A percentile compares a stretch with the other conserved stretches of the same genome.
These are phyloP conservation scores for Carex littledalei DNA, from an alignment of 176 grass and related monocot genomes.

Conservation along the genomic window DNA sequence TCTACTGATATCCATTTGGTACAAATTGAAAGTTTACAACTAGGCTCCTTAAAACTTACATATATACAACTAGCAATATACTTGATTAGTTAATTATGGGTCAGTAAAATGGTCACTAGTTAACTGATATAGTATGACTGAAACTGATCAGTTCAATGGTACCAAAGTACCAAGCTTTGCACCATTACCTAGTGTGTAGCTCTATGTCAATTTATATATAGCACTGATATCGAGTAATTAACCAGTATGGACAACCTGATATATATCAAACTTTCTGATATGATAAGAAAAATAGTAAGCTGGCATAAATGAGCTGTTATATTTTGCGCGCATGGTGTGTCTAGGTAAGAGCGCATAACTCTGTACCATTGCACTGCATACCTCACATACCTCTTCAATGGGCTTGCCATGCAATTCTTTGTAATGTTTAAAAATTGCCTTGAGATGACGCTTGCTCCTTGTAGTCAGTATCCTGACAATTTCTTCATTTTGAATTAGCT, in stretches of 20 bases:
- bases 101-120: too few relatives aligned
- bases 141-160: background rate
- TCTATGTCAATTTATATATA: too few relatives aligned
- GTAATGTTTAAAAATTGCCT: slow-evolving; percentile 56
- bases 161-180: background rate
- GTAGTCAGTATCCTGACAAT: slow-evolving; percentile 56
- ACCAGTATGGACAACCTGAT: background rate
- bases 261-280: background rate
- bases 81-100: background rate
- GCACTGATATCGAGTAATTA: background rate
- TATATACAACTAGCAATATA: background rate
- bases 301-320: background rate
- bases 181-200: background rate
- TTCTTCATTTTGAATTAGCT: slow-evolving; percentile 33
- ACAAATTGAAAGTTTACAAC: background rate
- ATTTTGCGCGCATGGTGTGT: background rate
- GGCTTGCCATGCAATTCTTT: slow-evolving; percentile 46
- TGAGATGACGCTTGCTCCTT: slow-evolving; percentile 72
- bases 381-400: slow-evolving; percentile 45
- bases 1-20: background rate
- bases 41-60: too few relatives aligned
- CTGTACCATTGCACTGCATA: background rate
- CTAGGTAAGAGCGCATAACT: background rate
- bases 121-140: background rate
- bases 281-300: background rate